Evolutionary conservation across 2,329 filamentous ascomycete species (phyloP), one percentile per base, ranked within the genome.

Genomic region (Colletotrichum limetticola): DNA sequence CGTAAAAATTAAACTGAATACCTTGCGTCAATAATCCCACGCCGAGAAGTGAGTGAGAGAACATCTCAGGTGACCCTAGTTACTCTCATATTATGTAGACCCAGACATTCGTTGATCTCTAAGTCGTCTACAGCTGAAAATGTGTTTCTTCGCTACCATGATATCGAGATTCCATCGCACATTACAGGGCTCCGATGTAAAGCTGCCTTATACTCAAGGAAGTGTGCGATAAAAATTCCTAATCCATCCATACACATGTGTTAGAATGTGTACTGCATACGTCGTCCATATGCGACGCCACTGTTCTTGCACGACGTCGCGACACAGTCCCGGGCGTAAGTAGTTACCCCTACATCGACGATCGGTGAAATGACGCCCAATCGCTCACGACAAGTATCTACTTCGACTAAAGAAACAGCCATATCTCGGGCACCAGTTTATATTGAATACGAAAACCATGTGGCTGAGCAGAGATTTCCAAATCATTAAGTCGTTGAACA

Each of bases 201-300:
- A 49, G 42, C 42, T 49, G 42, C 16, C 19, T 49, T n/a, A 22
- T 49, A 8, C 42, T 22, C 19, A n/a, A 46, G 42, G 42, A 46
- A 46, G 42, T 9, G 19, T n/a, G 42, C 42, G 42, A 9, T 19
- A 19, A 46, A n/a, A n/a, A 9, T n/a, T n/a, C 11, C 28, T 5
- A 28, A 14, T 22, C 28, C 42, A 16, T 12, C 37, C 22, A 14
- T 46, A 53, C 30, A 42, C 65, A 59, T 5, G 53, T 49, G 42
- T 69, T 9, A 11, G 22, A 19, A 37, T 9, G n/a, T 6, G 53
- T 14, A 49, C 55, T 4, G 59, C 42, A 56, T 35, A 55, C 59
- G 32, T 56, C 53, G 59, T 59, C 60, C 59, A 59, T 22, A 64
- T 69, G 70, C 59, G 24, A 69, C 60, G 42, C n/a, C 55, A 56